Base-by-base conservation (phyloP, 305 asterid species). In the Nicotiana rustica region DNA sequence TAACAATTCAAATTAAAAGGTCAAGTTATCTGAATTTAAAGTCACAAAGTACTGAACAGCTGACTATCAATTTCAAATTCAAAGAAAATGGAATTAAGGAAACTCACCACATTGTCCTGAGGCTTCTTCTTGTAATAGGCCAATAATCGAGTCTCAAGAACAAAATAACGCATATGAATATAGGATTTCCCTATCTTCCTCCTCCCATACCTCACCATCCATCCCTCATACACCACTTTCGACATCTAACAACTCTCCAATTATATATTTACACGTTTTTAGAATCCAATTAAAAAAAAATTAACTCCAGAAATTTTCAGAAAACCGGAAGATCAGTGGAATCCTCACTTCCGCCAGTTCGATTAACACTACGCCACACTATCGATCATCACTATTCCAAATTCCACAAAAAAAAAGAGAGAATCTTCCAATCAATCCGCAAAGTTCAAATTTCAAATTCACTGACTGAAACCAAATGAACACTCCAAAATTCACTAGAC, bases 181-280 rank as follows among this genome's bases (percentile, higher is more conserved):
- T 75, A 94, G 4, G 97, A 94, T 86, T 93, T 88, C 73, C 98
- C 99, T 78, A 94, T 94, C 90, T 92, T 94, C 90, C 97, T 90
- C 80, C 97, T 89, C 9, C 98, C 97, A 88, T 94, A 94, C 87
- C 99, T 90, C 88, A 93, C 99, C 96, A 94, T 90, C 98, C 98
- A 92, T 84, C 99, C 99, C 85, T 96, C 98, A 83, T 92, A 91
- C 73, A 96, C 91, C 85, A 91, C 96, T 86, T 91, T 96, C 35
- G 98, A 88, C 90, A 87, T 92, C 68, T 91, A 21, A 88, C 89
- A 68, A 79, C 84, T 44, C 85, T 88, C 67, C 71, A 71, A 71
- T 13, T 81, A 73, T 81, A 18, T 21, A 62, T 36, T 36, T 21
- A 61, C 33, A 61, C 33, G 21, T 29, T 57, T 57, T 2, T 21